phyloP scores from a whole-genome alignment of 2,329 filamentous ascomycete genomes.

The Pestalotiopsis fici region DNA sequence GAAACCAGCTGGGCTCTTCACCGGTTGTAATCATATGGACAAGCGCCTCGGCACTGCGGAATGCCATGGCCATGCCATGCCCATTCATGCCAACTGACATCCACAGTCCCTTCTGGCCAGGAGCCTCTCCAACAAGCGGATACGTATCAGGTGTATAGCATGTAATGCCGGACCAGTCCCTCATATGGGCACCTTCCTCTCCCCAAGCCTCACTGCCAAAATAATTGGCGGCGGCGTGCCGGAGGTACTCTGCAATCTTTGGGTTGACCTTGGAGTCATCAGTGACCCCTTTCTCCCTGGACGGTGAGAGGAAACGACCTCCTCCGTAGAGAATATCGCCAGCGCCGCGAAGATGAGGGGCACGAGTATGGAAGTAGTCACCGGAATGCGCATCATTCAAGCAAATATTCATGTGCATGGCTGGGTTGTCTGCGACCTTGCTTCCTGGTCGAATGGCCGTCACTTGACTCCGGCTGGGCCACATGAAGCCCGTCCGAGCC shows the following conservation, averaged over 20 bases:
- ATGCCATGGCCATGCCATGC: conserved; percentile 12
- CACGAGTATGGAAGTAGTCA: conserved; percentile 35
- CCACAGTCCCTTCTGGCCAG: conserved; percentile 7
- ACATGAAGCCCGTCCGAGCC: conserved; percentile 38
- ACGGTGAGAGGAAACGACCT: conserved; percentile 23
- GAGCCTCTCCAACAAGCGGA: conserved; percentile 10
- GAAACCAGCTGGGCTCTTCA: conserved; percentile 10
- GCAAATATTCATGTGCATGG: conserved; percentile 20
- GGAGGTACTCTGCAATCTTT: conserved; percentile 5
- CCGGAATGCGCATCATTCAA: conserved; percentile 30
- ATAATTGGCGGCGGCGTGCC: not conserved
- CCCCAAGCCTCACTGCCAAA: conserved; percentile 9
- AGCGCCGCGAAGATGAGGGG: conserved; percentile 21
- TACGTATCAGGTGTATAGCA: conserved; percentile 13
- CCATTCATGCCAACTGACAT: conserved; percentile 14
- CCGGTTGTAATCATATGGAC: conserved; percentile 11
- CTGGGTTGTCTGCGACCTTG: conserved; percentile 20
- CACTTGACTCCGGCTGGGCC: conserved; percentile 48
- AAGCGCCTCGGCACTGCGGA: conserved; percentile 12
- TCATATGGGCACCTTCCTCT: conserved; percentile 4
- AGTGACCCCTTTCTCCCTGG: conserved; percentile 13
- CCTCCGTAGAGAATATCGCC: conserved; percentile 31
- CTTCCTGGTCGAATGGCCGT: conserved; percentile 37
- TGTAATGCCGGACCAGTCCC: conserved; percentile 10
- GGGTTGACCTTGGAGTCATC: conserved; percentile 11